Evolutionary conservation across 768 basidiomycete species (phyloP).

Genomic region (Hemileccinum impolitum): DNA sequence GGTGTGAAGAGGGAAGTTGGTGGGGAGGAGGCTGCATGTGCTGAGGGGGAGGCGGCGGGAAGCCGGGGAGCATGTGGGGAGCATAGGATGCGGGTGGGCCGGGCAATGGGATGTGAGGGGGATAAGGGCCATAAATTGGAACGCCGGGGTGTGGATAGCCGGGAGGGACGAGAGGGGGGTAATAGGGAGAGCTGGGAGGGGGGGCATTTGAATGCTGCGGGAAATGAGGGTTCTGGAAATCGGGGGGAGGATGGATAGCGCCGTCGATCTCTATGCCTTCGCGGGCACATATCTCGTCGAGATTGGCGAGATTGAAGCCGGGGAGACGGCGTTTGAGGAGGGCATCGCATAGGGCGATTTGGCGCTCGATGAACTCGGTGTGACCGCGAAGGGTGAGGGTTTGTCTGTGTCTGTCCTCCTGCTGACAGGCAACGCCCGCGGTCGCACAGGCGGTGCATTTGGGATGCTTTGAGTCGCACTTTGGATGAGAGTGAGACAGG

Average conservation of each 20-base stretch:
- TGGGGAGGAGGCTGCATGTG: conserved; percentile 31
- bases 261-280: conserved; percentile 60
- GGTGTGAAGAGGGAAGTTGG: conserved; percentile 16
- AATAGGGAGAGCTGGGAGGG: conserved; percentile 31
- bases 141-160: conserved; percentile 43
- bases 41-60: conserved; percentile 47
- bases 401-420: conserved; percentile 86
- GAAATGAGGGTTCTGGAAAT: conserved; percentile 35
- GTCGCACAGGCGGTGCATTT: conserved; percentile 82
- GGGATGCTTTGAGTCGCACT: conserved; percentile 93
- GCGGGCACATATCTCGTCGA: conserved; percentile 61
- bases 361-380: conserved; percentile 77
- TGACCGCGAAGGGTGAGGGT: conserved; percentile 82
- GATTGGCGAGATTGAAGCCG: conserved; percentile 59
- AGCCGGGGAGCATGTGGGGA: conserved; percentile 59
- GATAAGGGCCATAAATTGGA: conserved; percentile 43
- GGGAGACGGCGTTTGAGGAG: conserved; percentile 73
- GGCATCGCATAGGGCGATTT: conserved; percentile 73
- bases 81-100: conserved; percentile 44
- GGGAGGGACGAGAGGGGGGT: conserved; percentile 38
- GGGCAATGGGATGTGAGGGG: conserved; percentile 41
- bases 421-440: conserved; percentile 76
- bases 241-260: conserved; percentile 22
- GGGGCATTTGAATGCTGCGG: conserved; percentile 23
- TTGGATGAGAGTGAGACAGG: conserved; percentile 35